A percentile compares a stretch with the other conserved stretches of the same genome.
phyloP scores from a whole-genome alignment of 495 filamentous ascomycete genomes.

The Aspergillus haitiensis region DNA sequence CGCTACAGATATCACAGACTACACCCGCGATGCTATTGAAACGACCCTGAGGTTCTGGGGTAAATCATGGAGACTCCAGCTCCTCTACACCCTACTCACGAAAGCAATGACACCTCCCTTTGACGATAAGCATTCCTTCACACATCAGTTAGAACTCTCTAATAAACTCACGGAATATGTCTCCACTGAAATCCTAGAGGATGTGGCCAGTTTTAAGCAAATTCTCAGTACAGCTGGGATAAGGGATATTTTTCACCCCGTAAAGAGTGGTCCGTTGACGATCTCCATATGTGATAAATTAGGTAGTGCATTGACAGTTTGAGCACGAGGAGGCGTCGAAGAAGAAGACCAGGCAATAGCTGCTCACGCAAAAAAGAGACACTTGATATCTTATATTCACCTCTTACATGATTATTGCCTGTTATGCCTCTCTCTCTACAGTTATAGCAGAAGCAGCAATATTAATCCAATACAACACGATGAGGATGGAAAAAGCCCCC shows the following conservation, averaged over 20 bases:
- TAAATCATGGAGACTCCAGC: background rate
- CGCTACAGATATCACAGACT: background rate
- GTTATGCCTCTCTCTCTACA: too few species aligned
- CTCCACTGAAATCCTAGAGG: background rate
- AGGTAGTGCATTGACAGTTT: conserved; percentile 1
- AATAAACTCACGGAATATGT: background rate
- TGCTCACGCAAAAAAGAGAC: background rate
- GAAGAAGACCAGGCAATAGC: background rate
- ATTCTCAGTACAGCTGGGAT: background rate
- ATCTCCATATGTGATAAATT: background rate
- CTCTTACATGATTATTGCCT: background rate
- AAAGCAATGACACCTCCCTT: background rate
- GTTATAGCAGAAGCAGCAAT: too few species aligned
- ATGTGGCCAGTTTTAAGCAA: background rate
- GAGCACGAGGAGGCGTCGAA: background rate
- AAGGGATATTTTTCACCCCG: background rate
- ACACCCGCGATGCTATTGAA: background rate
- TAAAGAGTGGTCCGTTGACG: background rate
- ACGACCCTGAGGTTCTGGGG: background rate
- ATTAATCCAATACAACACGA: too few species aligned
- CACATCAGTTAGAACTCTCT: background rate
- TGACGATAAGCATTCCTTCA: background rate
- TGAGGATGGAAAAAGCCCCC: too few species aligned
- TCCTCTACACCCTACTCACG: background rate
- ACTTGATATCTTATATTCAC: background rate